These are phyloP conservation scores for Furculomyces boomerangus DNA, from an alignment of 371 early-diverging fungal species.

Conservation along the genomic window DNA sequence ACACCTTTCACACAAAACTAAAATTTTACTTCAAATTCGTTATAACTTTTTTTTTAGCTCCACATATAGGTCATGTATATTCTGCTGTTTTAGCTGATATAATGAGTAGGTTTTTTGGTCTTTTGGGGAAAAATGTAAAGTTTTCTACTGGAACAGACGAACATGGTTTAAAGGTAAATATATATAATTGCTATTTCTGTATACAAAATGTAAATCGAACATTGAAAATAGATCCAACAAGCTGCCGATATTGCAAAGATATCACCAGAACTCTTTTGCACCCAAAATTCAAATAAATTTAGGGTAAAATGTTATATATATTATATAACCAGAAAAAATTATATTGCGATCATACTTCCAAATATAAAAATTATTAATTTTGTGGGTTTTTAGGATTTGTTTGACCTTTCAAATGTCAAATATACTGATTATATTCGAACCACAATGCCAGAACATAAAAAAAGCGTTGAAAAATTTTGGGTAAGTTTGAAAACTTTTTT, in stretches of 20 bases:
- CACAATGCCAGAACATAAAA: conserved; percentile 51
- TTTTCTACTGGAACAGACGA: conserved; percentile 88
- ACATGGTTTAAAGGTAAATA: conserved; percentile 63
- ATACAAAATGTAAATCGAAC: background rate
- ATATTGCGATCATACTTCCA: no score
- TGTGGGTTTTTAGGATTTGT: conserved; percentile 27
- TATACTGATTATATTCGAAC: conserved; percentile 79
- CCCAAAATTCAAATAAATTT: conserved; percentile 57
- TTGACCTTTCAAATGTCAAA: conserved; percentile 44
- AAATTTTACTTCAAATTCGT: background rate
- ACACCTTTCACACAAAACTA: background rate
- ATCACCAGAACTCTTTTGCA: conserved; percentile 54
- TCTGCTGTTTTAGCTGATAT: conserved; percentile 74
- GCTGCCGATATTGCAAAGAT: conserved; percentile 47
- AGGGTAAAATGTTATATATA: background rate
- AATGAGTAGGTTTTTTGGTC: conserved; percentile 45
- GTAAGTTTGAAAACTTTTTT: conserved; percentile 8
- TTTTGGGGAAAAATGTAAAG: conserved; percentile 39
- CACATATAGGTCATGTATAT: conserved; percentile 92
- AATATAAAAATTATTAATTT: no score
- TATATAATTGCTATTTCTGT: background rate
- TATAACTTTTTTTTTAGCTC: conserved; percentile 23
- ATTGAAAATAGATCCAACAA: conserved; percentile 52
- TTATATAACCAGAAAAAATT: no score
- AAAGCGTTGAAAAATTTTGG: conserved; percentile 60